Percentiles rank a stretch among this genome's conserved stretches.
Evolutionary conservation across 768 basidiomycete species (phyloP).

Genomic region (Rhodosporidiobolus sp.): DNA sequence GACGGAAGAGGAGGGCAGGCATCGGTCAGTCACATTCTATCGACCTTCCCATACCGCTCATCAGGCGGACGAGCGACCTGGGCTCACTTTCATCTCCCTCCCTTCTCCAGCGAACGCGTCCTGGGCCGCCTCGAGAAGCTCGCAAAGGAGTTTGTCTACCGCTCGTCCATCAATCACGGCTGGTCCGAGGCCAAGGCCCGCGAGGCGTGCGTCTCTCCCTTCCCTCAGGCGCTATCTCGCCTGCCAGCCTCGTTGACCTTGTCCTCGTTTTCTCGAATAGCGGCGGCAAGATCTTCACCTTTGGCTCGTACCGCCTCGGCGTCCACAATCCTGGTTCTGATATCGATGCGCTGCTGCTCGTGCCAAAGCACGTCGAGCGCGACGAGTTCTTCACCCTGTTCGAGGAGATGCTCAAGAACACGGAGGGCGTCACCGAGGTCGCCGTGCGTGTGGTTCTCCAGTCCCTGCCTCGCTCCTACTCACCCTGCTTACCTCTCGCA

Average conservation of each 20-base stretch:
- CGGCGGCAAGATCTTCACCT: slow-evolving; percentile 98
- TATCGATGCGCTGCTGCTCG: slow-evolving; percentile 97
- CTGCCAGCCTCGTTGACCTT: background rate
- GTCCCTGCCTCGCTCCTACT: background rate
- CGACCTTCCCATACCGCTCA: background rate
- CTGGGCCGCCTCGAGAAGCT: slow-evolving; percentile 82
- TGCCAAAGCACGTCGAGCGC: slow-evolving; percentile 89
- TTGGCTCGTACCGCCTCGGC: slow-evolving; percentile 94
- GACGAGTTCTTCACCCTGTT: slow-evolving; percentile 95
- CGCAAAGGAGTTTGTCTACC: slow-evolving; percentile 88
- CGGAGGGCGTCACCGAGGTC: slow-evolving; percentile 81
- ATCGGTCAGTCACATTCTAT: slow-evolving; percentile 62
- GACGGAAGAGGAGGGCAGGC: slow-evolving; percentile 77
- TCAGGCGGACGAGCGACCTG: background rate
- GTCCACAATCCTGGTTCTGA: slow-evolving; percentile 94
- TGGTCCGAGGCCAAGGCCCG: slow-evolving; percentile 81
- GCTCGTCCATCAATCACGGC: slow-evolving; percentile 71
- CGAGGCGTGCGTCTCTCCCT: slow-evolving; percentile 55
- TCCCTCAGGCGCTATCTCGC: background rate
- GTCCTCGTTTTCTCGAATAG: background rate
- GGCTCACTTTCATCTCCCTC: background rate
- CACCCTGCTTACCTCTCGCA: slow-evolving; percentile 46
- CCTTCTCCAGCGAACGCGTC: slow-evolving; percentile 71
- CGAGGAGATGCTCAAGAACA: slow-evolving; percentile 76
- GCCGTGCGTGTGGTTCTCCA: slow-evolving; percentile 59